phyloP scores from a whole-genome alignment of 2,329 filamentous ascomycete genomes.

The Aspergillus costaricaensis region DNA sequence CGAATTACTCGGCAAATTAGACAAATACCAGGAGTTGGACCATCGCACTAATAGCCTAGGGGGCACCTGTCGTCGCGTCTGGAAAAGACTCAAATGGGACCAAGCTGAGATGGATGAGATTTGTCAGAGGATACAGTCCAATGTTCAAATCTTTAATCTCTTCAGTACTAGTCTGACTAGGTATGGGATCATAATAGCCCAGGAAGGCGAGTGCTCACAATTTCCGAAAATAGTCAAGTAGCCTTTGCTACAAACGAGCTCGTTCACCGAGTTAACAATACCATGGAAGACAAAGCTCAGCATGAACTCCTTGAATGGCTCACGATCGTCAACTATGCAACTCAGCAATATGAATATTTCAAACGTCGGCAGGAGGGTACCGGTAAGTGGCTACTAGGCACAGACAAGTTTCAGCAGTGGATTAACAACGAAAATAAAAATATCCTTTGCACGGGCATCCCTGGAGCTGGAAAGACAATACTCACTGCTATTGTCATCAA shows the following conservation, averaged over 20 bases:
- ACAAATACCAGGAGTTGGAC: not conserved
- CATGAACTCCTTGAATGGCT: conserved; percentile 17
- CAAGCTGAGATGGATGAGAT: conserved; percentile 13
- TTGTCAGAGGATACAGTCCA: conserved; percentile 18
- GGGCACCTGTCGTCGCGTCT: conserved; percentile 16
- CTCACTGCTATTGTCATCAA: conserved; percentile 15
- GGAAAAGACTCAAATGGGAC: conserved; percentile 27
- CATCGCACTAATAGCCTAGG: not conserved
- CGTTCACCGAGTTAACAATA: not conserved
- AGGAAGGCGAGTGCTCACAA: not conserved
- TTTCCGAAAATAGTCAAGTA: not conserved
- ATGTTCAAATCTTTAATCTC: not conserved
- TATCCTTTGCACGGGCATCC: conserved; percentile 22
- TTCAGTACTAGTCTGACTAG: not conserved
- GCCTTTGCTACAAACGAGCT: not conserved
- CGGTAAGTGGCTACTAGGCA: conserved; percentile 25
- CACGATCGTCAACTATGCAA: conserved; percentile 8
- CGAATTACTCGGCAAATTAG: not conserved
- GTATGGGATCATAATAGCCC: not conserved
- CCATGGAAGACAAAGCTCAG: not conserved
- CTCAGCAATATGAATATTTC: conserved; percentile 21
- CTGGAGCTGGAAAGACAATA: conserved; percentile 25
- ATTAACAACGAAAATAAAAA: conserved; percentile 2
- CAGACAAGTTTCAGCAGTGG: conserved; percentile 20
- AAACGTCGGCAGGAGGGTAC: conserved; percentile 16